These are phyloP conservation scores for Solanum etuberosum DNA, from an alignment of 257 asterid species.

Conservation along the genomic window DNA sequence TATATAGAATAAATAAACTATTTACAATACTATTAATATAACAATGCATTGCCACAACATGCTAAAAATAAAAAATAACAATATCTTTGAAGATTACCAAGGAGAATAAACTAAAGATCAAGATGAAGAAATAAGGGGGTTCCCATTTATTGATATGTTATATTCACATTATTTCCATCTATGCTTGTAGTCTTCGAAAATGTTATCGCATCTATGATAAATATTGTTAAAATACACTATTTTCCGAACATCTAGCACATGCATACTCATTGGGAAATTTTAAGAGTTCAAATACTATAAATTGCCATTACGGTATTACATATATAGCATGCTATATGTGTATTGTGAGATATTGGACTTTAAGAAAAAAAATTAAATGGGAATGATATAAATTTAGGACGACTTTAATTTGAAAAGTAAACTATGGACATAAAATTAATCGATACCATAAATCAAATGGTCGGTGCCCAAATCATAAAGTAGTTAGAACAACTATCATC, in stretches of 20 bases:
- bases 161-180: background rate
- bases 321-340: background rate
- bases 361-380: background rate
- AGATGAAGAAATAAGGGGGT: background rate
- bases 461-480: background rate
- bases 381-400: background rate
- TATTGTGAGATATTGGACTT: background rate
- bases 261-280: background rate
- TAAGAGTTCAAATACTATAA: background rate
- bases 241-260: fast-evolving
- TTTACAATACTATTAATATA: background rate
- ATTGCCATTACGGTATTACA: background rate
- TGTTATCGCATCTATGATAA: fast-evolving
- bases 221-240: background rate
- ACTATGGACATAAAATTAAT: background rate
- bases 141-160: background rate
- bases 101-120: background rate
- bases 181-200: background rate
- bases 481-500: background rate
- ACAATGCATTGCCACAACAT: background rate
- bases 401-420: background rate
- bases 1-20: fast-evolving
- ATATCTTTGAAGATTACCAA: background rate
- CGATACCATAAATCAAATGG: background rate
- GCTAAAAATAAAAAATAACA: background rate